Percentiles rank a stretch among this genome's conserved stretches.
Evolutionary conservation across 345 rosid species (phyloP).

Genomic region (Brassica carinata): DNA sequence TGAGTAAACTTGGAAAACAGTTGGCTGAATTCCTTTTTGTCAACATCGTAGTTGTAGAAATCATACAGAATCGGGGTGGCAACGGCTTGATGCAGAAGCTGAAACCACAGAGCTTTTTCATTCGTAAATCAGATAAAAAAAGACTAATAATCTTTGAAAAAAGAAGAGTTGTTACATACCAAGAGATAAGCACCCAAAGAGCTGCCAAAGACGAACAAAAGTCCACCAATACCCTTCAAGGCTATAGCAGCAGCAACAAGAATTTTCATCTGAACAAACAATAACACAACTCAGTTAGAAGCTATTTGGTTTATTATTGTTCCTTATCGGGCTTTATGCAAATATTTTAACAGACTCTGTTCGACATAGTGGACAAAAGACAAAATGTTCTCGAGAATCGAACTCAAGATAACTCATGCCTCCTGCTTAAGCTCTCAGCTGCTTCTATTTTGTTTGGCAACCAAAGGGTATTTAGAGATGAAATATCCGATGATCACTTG

Average conservation of each 20-base stretch:
- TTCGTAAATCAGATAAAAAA: background rate
- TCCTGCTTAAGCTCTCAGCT: constrained; percentile 56
- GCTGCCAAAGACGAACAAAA: constrained; percentile 69
- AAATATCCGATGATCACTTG: background rate
- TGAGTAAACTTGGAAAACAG: constrained; percentile 61
- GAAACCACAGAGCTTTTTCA: constrained; percentile 10
- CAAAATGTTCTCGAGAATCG: constrained; percentile 47
- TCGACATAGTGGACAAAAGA: background rate
- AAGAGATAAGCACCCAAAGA: constrained; percentile 72
- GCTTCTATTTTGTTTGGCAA: background rate
- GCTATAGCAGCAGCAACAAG: constrained; percentile 56
- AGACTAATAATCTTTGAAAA: background rate
- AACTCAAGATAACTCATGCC: constrained; percentile 75
- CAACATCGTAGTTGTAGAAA: constrained; percentile 73
- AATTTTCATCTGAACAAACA: constrained; percentile 44
- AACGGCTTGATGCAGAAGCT: constrained; percentile 70
- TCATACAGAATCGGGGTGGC: constrained; percentile 57
- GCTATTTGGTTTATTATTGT: too few species aligned
- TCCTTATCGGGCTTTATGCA: background rate
- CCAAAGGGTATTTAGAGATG: background rate
- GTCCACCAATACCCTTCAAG: constrained; percentile 68
- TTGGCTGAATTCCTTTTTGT: constrained; percentile 53
- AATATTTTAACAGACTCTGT: background rate
- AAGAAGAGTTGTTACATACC: constrained; percentile 44
- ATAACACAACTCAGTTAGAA: too few species aligned